Percentiles rank a stretch among this genome's conserved stretches.
Evolutionary conservation across 257 asterid genomes (phyloP).

Genomic region (Plantago ovata): DNA sequence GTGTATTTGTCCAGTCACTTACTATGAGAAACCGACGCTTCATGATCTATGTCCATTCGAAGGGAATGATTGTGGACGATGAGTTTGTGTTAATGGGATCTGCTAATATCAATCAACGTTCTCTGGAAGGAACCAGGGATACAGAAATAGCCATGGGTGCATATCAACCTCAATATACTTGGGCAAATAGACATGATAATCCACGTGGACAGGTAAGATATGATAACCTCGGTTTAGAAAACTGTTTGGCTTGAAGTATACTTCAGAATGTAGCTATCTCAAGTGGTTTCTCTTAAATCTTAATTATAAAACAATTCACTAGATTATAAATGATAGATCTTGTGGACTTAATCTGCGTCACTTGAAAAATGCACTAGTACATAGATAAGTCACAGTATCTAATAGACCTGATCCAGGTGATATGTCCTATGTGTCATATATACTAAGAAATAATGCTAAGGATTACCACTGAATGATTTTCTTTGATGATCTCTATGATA

Average conservation of each 20-base stretch:
- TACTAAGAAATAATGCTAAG: no score
- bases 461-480: no score
- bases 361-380: no score
- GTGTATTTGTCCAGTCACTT: conserved; percentile 37
- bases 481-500: no score
- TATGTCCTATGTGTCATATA: no score
- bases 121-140: conserved; percentile 87
- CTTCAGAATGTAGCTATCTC: not conserved
- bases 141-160: conserved; percentile 99
- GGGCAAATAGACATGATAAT: conserved; percentile 48
- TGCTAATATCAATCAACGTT: conserved; percentile 92
- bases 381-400: no score
- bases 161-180: conserved; percentile 79
- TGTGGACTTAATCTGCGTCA: no score
- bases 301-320: not conserved
- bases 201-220: conserved; percentile 80
- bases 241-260: not conserved
- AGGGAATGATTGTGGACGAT: conserved; percentile 96
- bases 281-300: not conserved
- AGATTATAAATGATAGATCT: no score
- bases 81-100: conserved; percentile 82
- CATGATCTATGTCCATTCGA: conserved; percentile 97
- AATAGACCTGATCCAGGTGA: no score
- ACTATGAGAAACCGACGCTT: conserved; percentile 57
- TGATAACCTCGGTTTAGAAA: not conserved